Percentiles rank a stretch among this genome's conserved stretches.
Evolutionary conservation across 345 rosid genomes (phyloP).

Genomic region (Zanthoxylum bungeanum): DNA sequence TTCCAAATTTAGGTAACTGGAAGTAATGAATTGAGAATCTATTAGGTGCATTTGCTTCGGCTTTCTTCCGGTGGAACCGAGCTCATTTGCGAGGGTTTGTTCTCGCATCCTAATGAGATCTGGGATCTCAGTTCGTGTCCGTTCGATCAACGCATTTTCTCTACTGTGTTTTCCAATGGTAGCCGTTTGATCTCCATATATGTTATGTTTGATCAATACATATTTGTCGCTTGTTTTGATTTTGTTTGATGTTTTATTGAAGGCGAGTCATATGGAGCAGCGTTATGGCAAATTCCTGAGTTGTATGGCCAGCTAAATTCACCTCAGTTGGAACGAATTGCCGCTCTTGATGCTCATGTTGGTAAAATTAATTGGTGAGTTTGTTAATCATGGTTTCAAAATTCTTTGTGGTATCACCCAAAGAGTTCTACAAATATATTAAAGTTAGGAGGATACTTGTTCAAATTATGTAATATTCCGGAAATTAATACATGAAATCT

Average conservation of each 20-base stretch:
- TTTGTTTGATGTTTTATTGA: conserved; percentile 19
- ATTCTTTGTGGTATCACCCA: not conserved
- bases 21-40: conserved; percentile 7
- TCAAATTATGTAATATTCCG: not conserved
- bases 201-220: not conserved
- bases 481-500: not conserved
- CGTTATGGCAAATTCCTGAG: conserved; percentile 97
- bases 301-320: conserved; percentile 80
- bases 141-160: conserved; percentile 89
- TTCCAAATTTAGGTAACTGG: not conserved
- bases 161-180: conserved; percentile 84
- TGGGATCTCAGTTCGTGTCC: conserved; percentile 94
- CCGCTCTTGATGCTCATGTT: conserved; percentile 77
- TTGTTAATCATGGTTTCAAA: conserved; percentile 12
- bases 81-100: conserved; percentile 84
- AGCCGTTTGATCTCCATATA: conserved; percentile 6
- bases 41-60: conserved; percentile 88
- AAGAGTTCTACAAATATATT: not conserved
- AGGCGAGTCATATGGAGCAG: conserved; percentile 89
- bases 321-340: conserved; percentile 75
- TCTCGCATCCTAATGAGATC: conserved; percentile 90
- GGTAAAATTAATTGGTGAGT: conserved; percentile 83
- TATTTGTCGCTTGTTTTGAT: not conserved
- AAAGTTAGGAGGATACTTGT: not conserved
- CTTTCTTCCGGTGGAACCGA: conserved; percentile 85